A percentile compares a stretch with the other conserved stretches of the same genome.
Evolutionary conservation across 176 grass and related monocot genomes (phyloP).

Genomic region (Canna indica): DNA sequence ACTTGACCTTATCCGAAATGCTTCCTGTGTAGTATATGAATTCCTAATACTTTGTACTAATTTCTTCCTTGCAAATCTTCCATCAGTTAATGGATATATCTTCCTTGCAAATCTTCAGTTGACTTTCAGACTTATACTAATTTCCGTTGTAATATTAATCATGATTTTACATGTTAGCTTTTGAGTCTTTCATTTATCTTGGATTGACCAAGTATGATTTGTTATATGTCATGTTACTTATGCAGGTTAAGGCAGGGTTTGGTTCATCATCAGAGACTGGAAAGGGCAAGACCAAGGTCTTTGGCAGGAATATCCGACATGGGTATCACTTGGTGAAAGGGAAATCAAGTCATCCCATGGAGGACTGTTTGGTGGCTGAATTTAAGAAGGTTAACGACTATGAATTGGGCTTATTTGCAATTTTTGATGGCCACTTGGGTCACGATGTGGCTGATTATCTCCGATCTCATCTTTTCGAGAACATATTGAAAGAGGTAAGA

Average conservation of each 20-base stretch:
- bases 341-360: constrained; percentile 91
- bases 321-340: constrained; percentile 89
- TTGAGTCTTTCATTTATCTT: neutral
- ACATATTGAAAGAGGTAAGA: constrained; percentile 84
- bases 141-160: neutral
- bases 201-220: neutral
- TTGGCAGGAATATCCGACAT: constrained; percentile 55
- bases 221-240: constrained; percentile 1
- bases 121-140: neutral
- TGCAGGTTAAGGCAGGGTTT: constrained; percentile 74
- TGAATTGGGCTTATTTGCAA: constrained; percentile 82
- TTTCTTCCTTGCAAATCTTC: too few species aligned
- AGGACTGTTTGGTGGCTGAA: constrained; percentile 84
- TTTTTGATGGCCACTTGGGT: constrained; percentile 91
- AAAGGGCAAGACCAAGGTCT: constrained; percentile 78
- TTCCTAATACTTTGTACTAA: too few species aligned
- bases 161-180: neutral
- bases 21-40: too few species aligned
- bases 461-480: constrained; percentile 61
- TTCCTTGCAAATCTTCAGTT: neutral
- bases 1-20: too few species aligned
- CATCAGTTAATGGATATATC: neutral
- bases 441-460: constrained; percentile 79
- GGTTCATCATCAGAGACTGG: constrained; percentile 76
- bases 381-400: constrained; percentile 51